Base-by-base conservation (phyloP, 495 filamentous ascomycete genomes). In the Hypomontagnella submonticulosa region DNA sequence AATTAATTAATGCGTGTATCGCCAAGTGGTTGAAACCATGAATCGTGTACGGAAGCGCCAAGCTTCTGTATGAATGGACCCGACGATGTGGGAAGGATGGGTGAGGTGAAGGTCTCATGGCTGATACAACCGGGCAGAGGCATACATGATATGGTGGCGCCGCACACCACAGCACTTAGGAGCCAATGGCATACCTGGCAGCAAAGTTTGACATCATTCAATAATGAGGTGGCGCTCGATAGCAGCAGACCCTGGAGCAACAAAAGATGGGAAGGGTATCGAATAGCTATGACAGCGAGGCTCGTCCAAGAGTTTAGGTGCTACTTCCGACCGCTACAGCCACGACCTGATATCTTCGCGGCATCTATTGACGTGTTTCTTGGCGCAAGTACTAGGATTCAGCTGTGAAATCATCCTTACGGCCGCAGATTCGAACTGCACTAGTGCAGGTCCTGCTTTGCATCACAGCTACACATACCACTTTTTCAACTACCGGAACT, bases 401-500 rank as follows among this genome's bases (percentile, higher is more conserved):
- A 59, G 49, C 40, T 53, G 54, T 60, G 55, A 54, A 59, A 58
- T 63, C 50, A 10, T 37, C 33, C 44, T 63, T 63, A 63, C 66
- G 66, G 66, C 66, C 66, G 60, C 66, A 69, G 48, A 49, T 53
- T 16, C 59, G 37, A 37, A 53, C 55, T 7, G 50, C 60, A 51
- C 66, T 69, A 69, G 60, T 51, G 66, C 66, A 69, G 66, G 66
- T 69, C 66, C 66, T 67, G 43, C 11, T 40, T 23, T 69, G 60
- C 56, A 34, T 56, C 20, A 27, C 15, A 52, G 66, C 49, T 60
- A 63, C 55, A 59, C 50, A 38, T 40, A 41, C 54, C 33, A 30
- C 38, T 15, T 59, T n/a, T 41, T 42, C 55, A 52, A 51, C 58
- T 63, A 55, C 54, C 54, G 42, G 49, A 18, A 37, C 43, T 46